phyloP scores from a whole-genome alignment of 2,329 filamentous ascomycete genomes.

The Albifimbria verrucaria region DNA sequence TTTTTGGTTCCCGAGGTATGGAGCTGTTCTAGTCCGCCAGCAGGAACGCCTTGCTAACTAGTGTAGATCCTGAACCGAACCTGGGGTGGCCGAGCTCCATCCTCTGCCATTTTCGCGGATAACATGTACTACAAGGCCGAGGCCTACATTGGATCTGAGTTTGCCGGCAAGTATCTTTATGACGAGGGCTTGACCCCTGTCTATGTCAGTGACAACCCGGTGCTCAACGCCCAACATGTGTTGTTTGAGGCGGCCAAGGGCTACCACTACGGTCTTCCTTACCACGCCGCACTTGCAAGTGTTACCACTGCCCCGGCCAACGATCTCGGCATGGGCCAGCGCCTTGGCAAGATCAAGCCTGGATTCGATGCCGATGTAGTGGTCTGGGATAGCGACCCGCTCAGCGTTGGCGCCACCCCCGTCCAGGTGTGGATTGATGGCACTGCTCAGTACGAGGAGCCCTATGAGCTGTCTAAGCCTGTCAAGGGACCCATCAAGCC shows the following conservation, averaged over 20 bases:
- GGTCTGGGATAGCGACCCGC: slow-evolving; percentile 61
- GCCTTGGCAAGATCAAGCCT: slow-evolving; percentile 58
- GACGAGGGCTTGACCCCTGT: slow-evolving; percentile 63
- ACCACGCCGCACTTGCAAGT: slow-evolving; percentile 55
- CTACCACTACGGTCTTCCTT: slow-evolving; percentile 58
- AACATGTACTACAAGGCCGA: slow-evolving; percentile 73
- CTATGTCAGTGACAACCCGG: slow-evolving; percentile 70
- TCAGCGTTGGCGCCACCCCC: slow-evolving; percentile 56
- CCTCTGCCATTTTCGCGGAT: slow-evolving; percentile 64
- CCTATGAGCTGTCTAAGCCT: slow-evolving; percentile 53
- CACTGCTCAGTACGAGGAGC: slow-evolving; percentile 48
- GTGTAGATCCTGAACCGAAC: slow-evolving; percentile 51
- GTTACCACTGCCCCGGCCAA: slow-evolving; percentile 59
- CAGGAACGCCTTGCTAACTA: slow-evolving; percentile 2
- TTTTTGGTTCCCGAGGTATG: slow-evolving; percentile 61
- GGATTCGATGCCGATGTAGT: slow-evolving; percentile 61
- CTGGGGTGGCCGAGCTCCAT: slow-evolving; percentile 51
- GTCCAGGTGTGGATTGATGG: slow-evolving; percentile 64
- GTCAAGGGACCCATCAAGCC: slow-evolving; percentile 33
- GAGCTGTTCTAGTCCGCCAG: background rate
- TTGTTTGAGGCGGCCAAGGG: slow-evolving; percentile 62
- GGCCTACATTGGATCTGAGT: slow-evolving; percentile 61
- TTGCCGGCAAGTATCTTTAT: slow-evolving; percentile 63
- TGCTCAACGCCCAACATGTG: slow-evolving; percentile 67
- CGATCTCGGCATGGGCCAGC: slow-evolving; percentile 52